phyloP scores from a whole-genome alignment of 1,284 basidiomycete genomes.

The Ustilago cynodontis region DNA sequence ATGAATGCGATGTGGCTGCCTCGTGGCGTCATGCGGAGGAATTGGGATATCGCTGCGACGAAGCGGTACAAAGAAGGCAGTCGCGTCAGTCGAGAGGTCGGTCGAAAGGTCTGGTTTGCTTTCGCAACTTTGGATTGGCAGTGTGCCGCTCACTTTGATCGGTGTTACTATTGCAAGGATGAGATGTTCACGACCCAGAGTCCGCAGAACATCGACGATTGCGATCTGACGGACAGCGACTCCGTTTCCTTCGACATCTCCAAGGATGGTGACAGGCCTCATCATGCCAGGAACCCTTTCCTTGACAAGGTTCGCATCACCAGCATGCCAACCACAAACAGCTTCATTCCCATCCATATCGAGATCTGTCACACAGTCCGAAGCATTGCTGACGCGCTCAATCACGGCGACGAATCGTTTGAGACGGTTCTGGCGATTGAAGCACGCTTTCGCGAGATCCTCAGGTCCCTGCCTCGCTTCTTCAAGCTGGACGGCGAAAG shows the following conservation, averaged over 20 bases:
- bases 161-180: slow-evolving; percentile 44
- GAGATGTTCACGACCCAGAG: slow-evolving; percentile 54
- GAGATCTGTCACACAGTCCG: slow-evolving; percentile 55
- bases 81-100: slow-evolving; percentile 36
- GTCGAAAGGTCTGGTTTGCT: slow-evolving; percentile 54
- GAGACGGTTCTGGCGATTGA: slow-evolving; percentile 56
- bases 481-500: slow-evolving; percentile 54
- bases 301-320: slow-evolving; percentile 30
- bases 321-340: slow-evolving; percentile 50
- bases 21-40: slow-evolving; percentile 19
- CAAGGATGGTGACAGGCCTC: slow-evolving; percentile 20
- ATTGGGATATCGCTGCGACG: slow-evolving; percentile 28
- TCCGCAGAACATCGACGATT: slow-evolving; percentile 61
- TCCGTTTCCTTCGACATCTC: neutral
- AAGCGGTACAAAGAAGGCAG: slow-evolving; percentile 46
- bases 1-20: slow-evolving; percentile 50
- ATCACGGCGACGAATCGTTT: slow-evolving; percentile 44
- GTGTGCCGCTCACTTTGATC: slow-evolving; percentile 40
- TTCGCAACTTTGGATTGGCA: slow-evolving; percentile 49
- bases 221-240: slow-evolving; percentile 41
- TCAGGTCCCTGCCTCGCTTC: slow-evolving; percentile 53
- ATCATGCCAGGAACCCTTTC: slow-evolving; percentile 20
- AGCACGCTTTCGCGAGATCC: slow-evolving; percentile 47
- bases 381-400: slow-evolving; percentile 43
- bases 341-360: slow-evolving; percentile 53